These are phyloP conservation scores for Podaxis pistillaris DNA, from an alignment of 768 basidiomycete species.

Conservation along the genomic window DNA sequence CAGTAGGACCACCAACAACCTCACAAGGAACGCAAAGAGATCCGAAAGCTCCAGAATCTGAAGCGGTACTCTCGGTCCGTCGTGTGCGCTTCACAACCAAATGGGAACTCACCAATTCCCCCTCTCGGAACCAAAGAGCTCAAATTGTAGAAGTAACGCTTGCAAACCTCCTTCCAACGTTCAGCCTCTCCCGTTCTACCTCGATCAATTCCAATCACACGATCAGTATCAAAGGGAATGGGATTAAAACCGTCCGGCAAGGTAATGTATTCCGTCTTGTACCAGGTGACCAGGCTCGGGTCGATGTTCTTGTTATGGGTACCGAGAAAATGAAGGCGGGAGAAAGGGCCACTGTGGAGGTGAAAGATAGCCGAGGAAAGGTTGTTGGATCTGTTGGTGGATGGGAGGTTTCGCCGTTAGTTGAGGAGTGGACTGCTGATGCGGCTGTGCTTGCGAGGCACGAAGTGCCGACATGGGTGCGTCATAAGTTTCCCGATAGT, in stretches of 20 bases:
- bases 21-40: not conserved
- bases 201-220: conserved; percentile 32
- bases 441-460: conserved; percentile 37
- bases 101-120: conserved; percentile 38
- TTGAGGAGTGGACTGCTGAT: conserved; percentile 39
- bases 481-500: conserved; percentile 10
- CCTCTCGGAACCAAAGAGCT: conserved; percentile 23
- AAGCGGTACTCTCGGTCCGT: conserved; percentile 37
- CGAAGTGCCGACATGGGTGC: conserved; percentile 56
- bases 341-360: conserved; percentile 29
- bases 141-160: conserved; percentile 53
- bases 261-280: conserved; percentile 46
- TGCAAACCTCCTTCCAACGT: conserved; percentile 45
- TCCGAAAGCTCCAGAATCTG: conserved; percentile 6
- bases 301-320: conserved; percentile 48
- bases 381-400: conserved; percentile 33
- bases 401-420: conserved; percentile 37
- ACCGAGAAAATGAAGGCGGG: conserved; percentile 14
- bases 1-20: conserved; percentile 12
- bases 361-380: conserved; percentile 33
- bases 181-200: conserved; percentile 22
- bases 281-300: conserved; percentile 46
- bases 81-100: conserved; percentile 43
- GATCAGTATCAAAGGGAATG: conserved; percentile 35
- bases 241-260: conserved; percentile 39